These are phyloP conservation scores for Neurospora sp. DNA, from an alignment of 495 filamentous ascomycete species.

Conservation along the genomic window DNA sequence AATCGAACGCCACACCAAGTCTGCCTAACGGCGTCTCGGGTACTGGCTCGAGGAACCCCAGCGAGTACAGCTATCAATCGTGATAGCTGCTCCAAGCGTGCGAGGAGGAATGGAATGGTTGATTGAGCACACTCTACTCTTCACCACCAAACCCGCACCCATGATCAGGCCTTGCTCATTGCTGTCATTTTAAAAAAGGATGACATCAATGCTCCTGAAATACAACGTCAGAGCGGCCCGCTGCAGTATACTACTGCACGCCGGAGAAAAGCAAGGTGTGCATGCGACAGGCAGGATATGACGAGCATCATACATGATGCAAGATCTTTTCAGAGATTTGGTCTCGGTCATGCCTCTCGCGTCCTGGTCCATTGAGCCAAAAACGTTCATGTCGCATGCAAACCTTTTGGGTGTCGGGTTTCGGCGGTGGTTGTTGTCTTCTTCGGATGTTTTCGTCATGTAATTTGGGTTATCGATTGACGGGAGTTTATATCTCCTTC, in stretches of 20 bases:
- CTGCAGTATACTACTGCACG: background rate
- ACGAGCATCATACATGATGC: background rate
- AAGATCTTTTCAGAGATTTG: background rate
- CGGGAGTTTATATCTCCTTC: background rate
- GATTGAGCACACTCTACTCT: background rate
- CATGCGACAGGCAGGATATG: background rate
- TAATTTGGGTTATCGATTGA: background rate
- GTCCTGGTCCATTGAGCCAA: background rate
- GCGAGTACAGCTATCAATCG: conserved; percentile 12
- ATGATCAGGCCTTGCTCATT: background rate
- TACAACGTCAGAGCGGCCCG: background rate
- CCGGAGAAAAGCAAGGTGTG: background rate
- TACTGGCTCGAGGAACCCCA: conserved; percentile 1
- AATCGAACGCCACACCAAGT: conserved; percentile 10
- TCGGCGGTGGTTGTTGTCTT: background rate
- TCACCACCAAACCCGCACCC: background rate
- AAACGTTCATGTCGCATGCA: background rate
- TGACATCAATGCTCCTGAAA: background rate
- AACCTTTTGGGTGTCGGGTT: background rate
- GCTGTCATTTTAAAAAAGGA: background rate
- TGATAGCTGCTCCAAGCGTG: background rate
- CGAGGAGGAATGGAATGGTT: background rate
- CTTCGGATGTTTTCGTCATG: background rate
- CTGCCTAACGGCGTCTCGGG: conserved; percentile 26
- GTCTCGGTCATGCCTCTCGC: background rate